Conservation (phyloP, 371 early-diverging fungal genomes). For the Thermomucor indicae-seudaticae region DNA sequence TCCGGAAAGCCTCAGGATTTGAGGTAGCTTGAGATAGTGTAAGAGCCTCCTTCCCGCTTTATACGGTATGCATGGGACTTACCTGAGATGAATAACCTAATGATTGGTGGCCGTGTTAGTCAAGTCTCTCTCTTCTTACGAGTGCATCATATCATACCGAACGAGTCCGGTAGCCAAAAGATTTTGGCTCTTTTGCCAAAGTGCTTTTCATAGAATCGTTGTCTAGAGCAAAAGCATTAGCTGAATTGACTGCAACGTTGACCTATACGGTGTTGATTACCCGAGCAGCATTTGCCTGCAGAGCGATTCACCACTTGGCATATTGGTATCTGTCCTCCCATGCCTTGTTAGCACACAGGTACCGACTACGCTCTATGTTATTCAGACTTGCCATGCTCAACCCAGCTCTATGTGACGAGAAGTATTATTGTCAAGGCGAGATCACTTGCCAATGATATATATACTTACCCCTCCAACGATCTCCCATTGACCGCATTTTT, state of each 20-base stretch:
- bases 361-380: background rate
- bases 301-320: constrained; percentile 93
- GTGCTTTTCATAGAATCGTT: constrained; percentile 79
- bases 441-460: too few relatives aligned
- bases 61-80: background rate
- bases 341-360: too few relatives aligned
- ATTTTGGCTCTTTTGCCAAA: constrained; percentile 80
- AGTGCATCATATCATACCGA: constrained; percentile 46
- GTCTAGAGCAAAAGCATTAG: constrained; percentile 29
- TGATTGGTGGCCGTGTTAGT: constrained; percentile 23
- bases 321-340: constrained; percentile 97
- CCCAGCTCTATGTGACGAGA: constrained; percentile 36
- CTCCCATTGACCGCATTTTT: constrained; percentile 78
- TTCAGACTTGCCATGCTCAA: constrained; percentile 37
- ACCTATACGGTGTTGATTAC: constrained; percentile 7
- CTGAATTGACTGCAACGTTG: background rate
- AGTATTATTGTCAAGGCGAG: too few relatives aligned
- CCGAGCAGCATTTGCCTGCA: constrained; percentile 92
- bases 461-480: constrained; percentile 82
- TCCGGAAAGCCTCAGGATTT: constrained; percentile 79
- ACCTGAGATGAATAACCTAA: constrained; percentile 52
- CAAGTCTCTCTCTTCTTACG: background rate
- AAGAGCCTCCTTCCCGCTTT: too few relatives aligned
- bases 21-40: constrained; percentile 67
- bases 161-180: constrained; percentile 96